Evolutionary conservation across 257 asterid species (phyloP).

Genomic region (Solanum etuberosum): DNA sequence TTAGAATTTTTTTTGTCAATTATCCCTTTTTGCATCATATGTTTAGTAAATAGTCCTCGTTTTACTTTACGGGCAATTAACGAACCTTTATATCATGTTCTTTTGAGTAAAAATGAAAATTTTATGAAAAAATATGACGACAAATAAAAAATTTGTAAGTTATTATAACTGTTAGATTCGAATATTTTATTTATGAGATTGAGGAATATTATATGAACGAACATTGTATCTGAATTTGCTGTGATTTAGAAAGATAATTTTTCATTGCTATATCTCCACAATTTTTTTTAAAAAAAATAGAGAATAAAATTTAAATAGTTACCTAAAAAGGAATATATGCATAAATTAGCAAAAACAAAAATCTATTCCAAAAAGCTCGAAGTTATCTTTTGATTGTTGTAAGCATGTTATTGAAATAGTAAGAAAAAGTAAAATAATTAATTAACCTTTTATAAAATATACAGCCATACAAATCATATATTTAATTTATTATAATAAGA

Average conservation of each 20-base stretch:
- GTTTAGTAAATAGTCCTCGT: background rate
- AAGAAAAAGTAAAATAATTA: background rate
- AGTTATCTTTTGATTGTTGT: background rate
- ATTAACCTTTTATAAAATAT: background rate
- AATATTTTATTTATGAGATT: background rate
- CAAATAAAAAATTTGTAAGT: background rate
- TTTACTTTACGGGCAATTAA: fast-evolving
- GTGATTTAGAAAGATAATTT: background rate
- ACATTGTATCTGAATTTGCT: background rate
- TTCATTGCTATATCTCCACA: background rate
- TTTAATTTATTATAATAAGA: background rate
- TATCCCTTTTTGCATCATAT: background rate
- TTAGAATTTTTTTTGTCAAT: background rate
- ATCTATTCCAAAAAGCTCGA: fast-evolving
- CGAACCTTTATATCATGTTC: background rate
- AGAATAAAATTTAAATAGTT: background rate
- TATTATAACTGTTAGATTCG: background rate
- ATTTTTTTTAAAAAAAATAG: background rate
- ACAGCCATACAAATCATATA: background rate
- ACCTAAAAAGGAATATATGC: background rate
- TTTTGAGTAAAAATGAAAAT: background rate
- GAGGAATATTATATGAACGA: background rate
- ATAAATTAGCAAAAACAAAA: fast-evolving
- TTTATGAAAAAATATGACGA: fast-evolving
- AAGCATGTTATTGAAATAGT: background rate